A percentile compares a stretch with the other conserved stretches of the same genome.
Evolutionary conservation across 2,329 filamentous ascomycete species (phyloP).

Genomic region (Incumbomyces delicatus): DNA sequence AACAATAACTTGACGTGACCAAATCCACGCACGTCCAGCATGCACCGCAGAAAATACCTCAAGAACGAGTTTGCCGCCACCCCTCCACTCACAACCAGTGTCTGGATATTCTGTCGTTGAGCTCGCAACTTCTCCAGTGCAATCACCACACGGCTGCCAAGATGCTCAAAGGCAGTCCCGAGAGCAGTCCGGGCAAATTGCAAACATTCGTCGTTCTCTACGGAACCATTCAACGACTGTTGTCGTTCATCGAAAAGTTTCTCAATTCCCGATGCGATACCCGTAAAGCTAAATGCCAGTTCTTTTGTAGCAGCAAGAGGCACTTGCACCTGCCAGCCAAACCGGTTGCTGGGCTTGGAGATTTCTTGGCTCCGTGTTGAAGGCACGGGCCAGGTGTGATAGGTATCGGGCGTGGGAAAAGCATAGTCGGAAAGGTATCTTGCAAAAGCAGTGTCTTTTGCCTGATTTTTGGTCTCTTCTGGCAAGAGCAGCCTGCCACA

Average conservation of each 20-base stretch:
- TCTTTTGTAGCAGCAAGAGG: slow-evolving; percentile 53
- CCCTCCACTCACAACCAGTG: slow-evolving; percentile 77
- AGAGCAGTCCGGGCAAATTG: slow-evolving; percentile 64
- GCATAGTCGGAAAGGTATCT: slow-evolving; percentile 69
- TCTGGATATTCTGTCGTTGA: slow-evolving; percentile 34
- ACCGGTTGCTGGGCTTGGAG: slow-evolving; percentile 35
- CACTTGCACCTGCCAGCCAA: slow-evolving; percentile 59
- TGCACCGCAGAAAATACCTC: slow-evolving; percentile 52
- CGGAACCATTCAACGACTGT: slow-evolving; percentile 5
- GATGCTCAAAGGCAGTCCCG: slow-evolving; percentile 76
- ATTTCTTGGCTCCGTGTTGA: slow-evolving; percentile 52
- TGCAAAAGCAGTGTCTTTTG: slow-evolving; percentile 65
- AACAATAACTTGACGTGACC: slow-evolving; percentile 53
- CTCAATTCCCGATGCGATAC: slow-evolving; percentile 56
- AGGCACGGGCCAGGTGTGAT: slow-evolving; percentile 40
- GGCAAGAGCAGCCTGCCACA: slow-evolving; percentile 69
- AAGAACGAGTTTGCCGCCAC: slow-evolving; percentile 81
- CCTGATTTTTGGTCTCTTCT: slow-evolving; percentile 39
- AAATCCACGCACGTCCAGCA: slow-evolving; percentile 59
- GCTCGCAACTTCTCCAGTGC: slow-evolving; percentile 44
- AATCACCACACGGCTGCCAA: slow-evolving; percentile 64
- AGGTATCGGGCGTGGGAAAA: slow-evolving; percentile 44
- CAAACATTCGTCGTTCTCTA: slow-evolving; percentile 49
- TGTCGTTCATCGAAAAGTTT: slow-evolving; percentile 38
- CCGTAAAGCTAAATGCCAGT: slow-evolving; percentile 65